Conservation (phyloP, 148 eudicot species). For the Rhododendron simsii region DNA sequence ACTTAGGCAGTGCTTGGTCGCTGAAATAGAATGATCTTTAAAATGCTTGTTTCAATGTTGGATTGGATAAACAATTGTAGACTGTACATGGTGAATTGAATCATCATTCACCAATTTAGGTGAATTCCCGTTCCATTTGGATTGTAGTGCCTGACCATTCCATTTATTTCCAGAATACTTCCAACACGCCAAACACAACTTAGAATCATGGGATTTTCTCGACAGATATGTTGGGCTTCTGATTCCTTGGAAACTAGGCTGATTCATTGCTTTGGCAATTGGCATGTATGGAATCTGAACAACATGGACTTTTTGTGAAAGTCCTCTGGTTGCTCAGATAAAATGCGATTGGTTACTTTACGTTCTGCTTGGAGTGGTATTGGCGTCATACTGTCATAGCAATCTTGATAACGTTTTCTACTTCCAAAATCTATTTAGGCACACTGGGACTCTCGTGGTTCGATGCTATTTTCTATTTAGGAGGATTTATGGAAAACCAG, state of each 20-base stretch:
- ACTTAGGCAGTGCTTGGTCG: neutral
- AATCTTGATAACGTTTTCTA: neutral
- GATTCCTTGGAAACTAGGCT: neutral
- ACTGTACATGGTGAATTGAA: neutral
- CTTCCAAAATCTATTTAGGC: neutral
- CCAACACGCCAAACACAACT: no score
- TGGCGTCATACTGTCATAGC: neutral
- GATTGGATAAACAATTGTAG: neutral
- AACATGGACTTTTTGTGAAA: neutral
- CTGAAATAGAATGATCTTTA: neutral
- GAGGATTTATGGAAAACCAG: neutral
- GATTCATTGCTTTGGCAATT: neutral
- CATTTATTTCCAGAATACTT: no score
- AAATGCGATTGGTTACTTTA: neutral
- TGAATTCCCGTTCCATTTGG: neutral
- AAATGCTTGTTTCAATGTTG: neutral
- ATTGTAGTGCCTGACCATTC: neutral
- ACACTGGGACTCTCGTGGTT: neutral
- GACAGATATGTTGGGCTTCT: neutral
- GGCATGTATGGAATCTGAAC: neutral
- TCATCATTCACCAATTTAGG: neutral
- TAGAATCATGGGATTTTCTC: neutral
- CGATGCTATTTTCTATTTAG: neutral
- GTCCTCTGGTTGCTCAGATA: neutral
- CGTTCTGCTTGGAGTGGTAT: neutral